Conservation (phyloP, 1,284 basidiomycete species). For the Pseudozyma sp. region DNA sequence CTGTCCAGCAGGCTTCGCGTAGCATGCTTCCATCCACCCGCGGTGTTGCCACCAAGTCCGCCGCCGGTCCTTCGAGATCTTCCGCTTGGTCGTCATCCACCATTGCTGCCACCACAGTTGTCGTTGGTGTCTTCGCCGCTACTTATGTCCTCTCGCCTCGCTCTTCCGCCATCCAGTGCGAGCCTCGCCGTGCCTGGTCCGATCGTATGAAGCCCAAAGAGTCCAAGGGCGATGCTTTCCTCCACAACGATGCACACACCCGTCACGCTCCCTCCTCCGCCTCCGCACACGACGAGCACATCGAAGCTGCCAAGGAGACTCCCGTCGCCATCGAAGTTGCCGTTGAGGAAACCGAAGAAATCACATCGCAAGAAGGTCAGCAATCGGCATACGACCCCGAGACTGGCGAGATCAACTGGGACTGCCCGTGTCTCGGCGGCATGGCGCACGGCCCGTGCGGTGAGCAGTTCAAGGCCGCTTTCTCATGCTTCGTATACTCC, state of each 20-base stretch:
- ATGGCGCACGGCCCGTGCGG: slow-evolving; percentile 99
- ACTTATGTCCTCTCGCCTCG: slow-evolving; percentile 23
- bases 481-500: slow-evolving; percentile 95
- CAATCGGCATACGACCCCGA: slow-evolving; percentile 81
- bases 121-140: slow-evolving; percentile 21
- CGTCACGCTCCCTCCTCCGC: slow-evolving; percentile 23
- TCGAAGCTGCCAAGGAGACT: slow-evolving; percentile 33
- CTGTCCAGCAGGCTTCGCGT: slow-evolving; percentile 29
- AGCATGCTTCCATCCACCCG: slow-evolving; percentile 13
- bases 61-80: slow-evolving; percentile 22
- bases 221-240: slow-evolving; percentile 34
- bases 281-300: slow-evolving; percentile 21
- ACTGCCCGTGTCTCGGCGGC: slow-evolving; percentile 83
- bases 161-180: slow-evolving; percentile 29
- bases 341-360: slow-evolving; percentile 44
- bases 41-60: slow-evolving; percentile 32
- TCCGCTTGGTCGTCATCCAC: slow-evolving; percentile 23
- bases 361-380: slow-evolving; percentile 28
- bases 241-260: slow-evolving; percentile 34
- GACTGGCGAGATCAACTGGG: slow-evolving; percentile 76
- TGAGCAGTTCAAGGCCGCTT: slow-evolving; percentile 91
- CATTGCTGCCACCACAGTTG: slow-evolving; percentile 14
- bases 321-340: slow-evolving; percentile 52
- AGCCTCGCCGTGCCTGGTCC: slow-evolving; percentile 29
- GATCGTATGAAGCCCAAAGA: slow-evolving; percentile 46